phyloP scores from a whole-genome alignment of 768 basidiomycete genomes.

The Boletus insuetus region DNA sequence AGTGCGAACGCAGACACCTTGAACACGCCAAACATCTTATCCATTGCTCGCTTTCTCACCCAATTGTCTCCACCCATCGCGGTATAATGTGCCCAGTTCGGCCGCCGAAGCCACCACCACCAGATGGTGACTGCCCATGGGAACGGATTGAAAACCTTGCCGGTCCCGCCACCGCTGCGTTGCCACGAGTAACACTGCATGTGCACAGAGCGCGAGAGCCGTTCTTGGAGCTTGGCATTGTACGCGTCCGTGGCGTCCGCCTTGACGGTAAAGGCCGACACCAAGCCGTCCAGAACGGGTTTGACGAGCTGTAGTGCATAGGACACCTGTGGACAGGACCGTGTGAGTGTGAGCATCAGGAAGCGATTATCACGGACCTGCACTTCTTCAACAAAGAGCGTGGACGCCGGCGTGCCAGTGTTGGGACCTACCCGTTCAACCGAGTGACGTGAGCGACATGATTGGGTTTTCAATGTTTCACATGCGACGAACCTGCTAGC shows the following conservation, averaged over 20 bases:
- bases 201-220: slow-evolving; percentile 20
- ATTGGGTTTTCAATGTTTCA: no score
- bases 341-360: background rate
- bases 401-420: slow-evolving; percentile 24
- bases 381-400: slow-evolving; percentile 27
- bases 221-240: slow-evolving; percentile 22
- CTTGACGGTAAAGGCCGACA: slow-evolving; percentile 23
- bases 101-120: slow-evolving; percentile 36
- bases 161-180: slow-evolving; percentile 30
- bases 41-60: slow-evolving; percentile 14
- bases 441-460: background rate
- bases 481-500: slow-evolving; percentile 23
- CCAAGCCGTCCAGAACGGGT: slow-evolving; percentile 25
- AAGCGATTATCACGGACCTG: slow-evolving; percentile 19
- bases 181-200: slow-evolving; percentile 42
- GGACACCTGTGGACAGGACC: slow-evolving; percentile 16
- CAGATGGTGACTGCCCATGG: slow-evolving; percentile 35
- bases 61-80: slow-evolving; percentile 40
- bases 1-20: slow-evolving; percentile 1
- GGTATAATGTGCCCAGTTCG: slow-evolving; percentile 35
- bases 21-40: background rate
- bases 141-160: slow-evolving; percentile 39
- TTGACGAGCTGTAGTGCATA: slow-evolving; percentile 30
- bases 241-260: slow-evolving; percentile 25
- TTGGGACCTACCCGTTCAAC: slow-evolving; percentile 22